phyloP scores from a whole-genome alignment of 179 eudicot genomes.

The Amaranthus tricolor region DNA sequence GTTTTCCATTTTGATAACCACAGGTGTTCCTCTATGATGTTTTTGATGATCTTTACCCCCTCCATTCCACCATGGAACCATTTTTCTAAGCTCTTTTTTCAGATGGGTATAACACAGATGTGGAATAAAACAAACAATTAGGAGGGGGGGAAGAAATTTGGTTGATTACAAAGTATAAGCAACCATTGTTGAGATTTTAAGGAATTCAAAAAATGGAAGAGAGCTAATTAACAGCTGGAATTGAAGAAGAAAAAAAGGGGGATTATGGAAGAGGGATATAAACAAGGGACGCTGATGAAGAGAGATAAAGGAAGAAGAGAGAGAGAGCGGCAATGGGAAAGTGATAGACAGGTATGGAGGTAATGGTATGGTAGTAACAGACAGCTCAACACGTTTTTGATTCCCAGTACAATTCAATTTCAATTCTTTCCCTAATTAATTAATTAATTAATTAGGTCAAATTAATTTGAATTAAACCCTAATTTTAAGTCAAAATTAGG shows the following conservation, averaged over 20 bases:
- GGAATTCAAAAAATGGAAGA: neutral
- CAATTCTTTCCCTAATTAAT: too few relatives aligned
- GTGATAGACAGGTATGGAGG: slow-evolving; percentile 24
- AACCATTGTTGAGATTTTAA: neutral
- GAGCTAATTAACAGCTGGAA: neutral
- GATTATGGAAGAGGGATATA: neutral
- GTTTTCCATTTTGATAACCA: slow-evolving; percentile 90
- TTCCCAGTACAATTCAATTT: slow-evolving; percentile 14
- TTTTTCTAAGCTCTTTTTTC: neutral
- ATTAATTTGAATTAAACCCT: neutral
- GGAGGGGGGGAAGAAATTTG: neutral
- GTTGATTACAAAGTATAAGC: neutral
- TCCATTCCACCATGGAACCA: slow-evolving; percentile 64
- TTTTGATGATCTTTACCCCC: slow-evolving; percentile 46
- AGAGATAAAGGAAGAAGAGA: slow-evolving; percentile 3
- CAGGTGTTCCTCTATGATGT: slow-evolving; percentile 66
- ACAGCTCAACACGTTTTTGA: slow-evolving; percentile 73
- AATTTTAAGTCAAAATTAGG: slow-evolving; percentile 6
- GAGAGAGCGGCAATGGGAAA: slow-evolving; percentile 25
- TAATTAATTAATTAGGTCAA: neutral
- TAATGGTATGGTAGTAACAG: slow-evolving; percentile 25
- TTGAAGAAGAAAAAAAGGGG: neutral
- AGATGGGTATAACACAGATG: too few relatives aligned
- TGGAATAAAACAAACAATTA: neutral
- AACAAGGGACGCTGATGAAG: neutral